Evolutionary conservation across 805 yeast species (phyloP), one percentile per base, ranked within the genome.

Genomic region (Saccharomycopsis selenospora): DNA sequence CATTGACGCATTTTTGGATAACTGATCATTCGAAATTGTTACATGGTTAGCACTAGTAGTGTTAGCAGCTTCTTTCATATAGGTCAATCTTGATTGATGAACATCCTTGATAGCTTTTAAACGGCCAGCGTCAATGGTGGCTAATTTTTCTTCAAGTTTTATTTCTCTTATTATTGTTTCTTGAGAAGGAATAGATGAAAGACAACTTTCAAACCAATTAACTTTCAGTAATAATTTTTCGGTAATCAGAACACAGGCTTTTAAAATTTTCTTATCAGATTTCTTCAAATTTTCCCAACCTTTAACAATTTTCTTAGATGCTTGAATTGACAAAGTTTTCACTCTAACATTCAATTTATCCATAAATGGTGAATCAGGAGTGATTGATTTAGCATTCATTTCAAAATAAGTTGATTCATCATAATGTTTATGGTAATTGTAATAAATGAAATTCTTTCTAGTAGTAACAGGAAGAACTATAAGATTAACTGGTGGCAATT

Each of bases 381-480:
- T 20, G 5, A 36, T 3, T 17, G 49, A 28, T 25, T 47, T 36
- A 4, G 44, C 23, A 13, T 28, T 27, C 18, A 49, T 18, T 28
- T 45, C 47, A 6, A 50, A 24, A 29, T 43, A 44, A 3, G 55
- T 50, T 13, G 22, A 24, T 4, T 7, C 20, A 23, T 42, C 36
- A 36, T 38, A 50, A 13, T 33, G 10, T 24, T 40, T 27, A 30
- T 50, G 61, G 52, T 70, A 74, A 56, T 69, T 65, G 58, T 73
- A 71, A 54, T 67, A 68, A 23, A 72, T 62, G 57, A 67, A 72
- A 4, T 74, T 69, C 46, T 63, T 62, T 40, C 57, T 56, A 8
- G 72, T 62, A 17, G 76, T 71, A 41, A 72, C 62, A 3, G 76
- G 76, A 3, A 72, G 51, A 22, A 73, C 65, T 36, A 72, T 58